These are phyloP conservation scores for Plasmopara viticola DNA, from an alignment of 352 stramenopile genomes.

Conservation along the genomic window DNA sequence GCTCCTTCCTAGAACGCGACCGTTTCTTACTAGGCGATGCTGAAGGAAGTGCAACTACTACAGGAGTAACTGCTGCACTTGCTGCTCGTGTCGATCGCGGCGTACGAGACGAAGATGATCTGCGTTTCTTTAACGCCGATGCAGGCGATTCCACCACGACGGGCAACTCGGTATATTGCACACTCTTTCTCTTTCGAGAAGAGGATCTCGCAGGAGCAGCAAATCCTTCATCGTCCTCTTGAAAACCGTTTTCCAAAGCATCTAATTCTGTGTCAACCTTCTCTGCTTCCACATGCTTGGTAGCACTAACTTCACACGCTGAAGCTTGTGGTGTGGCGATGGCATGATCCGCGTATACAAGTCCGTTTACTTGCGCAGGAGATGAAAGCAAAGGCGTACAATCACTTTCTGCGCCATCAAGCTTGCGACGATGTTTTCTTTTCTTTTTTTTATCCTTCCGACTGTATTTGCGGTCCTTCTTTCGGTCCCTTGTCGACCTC, in stretches of 20 bases:
- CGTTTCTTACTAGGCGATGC: conserved; percentile 37
- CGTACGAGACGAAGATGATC: conserved; percentile 17
- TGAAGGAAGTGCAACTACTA: conserved; percentile 11
- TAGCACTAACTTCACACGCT: conserved; percentile 9
- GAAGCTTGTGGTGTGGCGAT: conserved; percentile 15
- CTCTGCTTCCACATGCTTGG: conserved; percentile 1
- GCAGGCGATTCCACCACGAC: conserved; percentile 16
- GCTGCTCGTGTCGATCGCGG: conserved; percentile 14
- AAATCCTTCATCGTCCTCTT: conserved; percentile 11
- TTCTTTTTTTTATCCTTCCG: conserved; percentile 52
- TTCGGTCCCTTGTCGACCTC: conserved; percentile 23
- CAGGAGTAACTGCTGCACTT: conserved; percentile 12
- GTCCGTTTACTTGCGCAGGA: conserved; percentile 37
- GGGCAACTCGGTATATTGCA: conserved; percentile 15
- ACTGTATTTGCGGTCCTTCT: conserved; percentile 55
- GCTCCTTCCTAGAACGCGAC: conserved; percentile 53
- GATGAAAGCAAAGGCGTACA: conserved; percentile 35
- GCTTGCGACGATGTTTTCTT: conserved; percentile 32
- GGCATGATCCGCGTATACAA: conserved; percentile 35
- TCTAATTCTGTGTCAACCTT: conserved; percentile 9
- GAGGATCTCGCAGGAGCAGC: conserved; percentile 15
- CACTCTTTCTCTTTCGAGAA: conserved; percentile 25
- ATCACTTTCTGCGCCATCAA: conserved; percentile 52
- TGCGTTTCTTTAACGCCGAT: conserved; percentile 29
- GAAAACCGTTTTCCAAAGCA: conserved; percentile 5